phyloP scores from a whole-genome alignment of 108 stramenopile species.

The Seminavis robusta region DNA sequence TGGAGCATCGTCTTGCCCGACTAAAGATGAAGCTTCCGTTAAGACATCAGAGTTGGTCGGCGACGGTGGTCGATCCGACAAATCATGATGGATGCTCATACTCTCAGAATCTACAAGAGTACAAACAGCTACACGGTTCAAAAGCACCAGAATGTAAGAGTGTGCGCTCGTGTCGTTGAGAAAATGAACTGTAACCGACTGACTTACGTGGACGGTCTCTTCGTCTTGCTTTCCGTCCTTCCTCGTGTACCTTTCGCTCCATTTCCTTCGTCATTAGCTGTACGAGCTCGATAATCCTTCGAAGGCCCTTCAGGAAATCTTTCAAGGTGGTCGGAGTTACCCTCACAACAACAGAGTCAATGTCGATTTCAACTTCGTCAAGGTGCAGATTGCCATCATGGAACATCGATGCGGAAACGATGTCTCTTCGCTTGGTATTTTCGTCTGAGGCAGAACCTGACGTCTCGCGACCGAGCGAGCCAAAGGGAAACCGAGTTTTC shows the following conservation, averaged over 20 bases:
- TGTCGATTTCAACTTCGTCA: constrained; percentile 75
- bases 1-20: no score
- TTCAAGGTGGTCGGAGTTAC: constrained; percentile 70
- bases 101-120: no score
- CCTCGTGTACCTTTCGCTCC: constrained; percentile 78
- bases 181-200: background rate
- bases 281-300: constrained; percentile 49
- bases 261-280: constrained; percentile 66
- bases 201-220: constrained; percentile 24
- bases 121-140: no score
- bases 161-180: no score
- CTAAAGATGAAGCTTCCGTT: background rate
- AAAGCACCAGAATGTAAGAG: no score
- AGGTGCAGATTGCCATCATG: constrained; percentile 58
- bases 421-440: background rate
- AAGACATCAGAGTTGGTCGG: no score
- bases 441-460: constrained; percentile 2
- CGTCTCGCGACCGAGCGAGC: no score
- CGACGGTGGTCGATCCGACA: no score
- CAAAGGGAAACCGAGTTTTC: no score
- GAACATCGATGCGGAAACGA: constrained; percentile 30
- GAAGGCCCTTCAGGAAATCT: constrained; percentile 57
- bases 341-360: constrained; percentile 44
- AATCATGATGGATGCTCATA: no score
- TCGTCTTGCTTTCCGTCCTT: constrained; percentile 56